phyloP scores from a whole-genome alignment of 2,329 filamentous ascomycete genomes.

The Neonectria faginata region DNA sequence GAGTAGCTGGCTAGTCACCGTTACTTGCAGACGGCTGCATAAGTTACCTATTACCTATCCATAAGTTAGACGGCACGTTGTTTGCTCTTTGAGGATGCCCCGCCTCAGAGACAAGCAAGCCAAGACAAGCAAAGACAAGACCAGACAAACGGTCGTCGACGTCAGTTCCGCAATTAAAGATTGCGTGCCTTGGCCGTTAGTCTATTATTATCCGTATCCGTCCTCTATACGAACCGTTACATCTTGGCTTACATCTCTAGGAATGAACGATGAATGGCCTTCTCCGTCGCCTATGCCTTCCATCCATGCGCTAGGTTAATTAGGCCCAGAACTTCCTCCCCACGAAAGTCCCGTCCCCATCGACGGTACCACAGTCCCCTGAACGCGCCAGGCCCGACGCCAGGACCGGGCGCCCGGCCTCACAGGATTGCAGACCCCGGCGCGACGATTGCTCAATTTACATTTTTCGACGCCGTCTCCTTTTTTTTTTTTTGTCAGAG shows the following conservation, averaged over 20 bases:
- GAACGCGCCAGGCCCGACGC: constrained; percentile 36
- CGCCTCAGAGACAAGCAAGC: neutral
- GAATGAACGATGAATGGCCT: neutral
- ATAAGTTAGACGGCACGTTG: neutral
- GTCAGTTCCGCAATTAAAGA: too few relatives aligned
- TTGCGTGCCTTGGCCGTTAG: neutral
- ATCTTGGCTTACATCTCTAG: neutral
- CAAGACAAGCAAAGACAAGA: neutral
- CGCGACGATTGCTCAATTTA: constrained; percentile 39
- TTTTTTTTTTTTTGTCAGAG: constrained; percentile 7
- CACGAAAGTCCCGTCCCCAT: constrained; percentile 25
- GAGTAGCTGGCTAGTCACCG: neutral
- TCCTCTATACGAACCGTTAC: neutral
- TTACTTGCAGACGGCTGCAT: constrained; percentile 3
- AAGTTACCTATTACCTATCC: neutral
- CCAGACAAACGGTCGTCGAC: too few relatives aligned
- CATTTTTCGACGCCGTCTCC: constrained; percentile 23
- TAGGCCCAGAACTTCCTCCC: constrained; percentile 4
- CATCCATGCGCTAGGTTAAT: too few relatives aligned
- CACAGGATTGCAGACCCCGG: constrained; percentile 23
- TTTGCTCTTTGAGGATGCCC: neutral
- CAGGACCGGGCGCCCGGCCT: constrained; percentile 31
- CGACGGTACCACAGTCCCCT: constrained; percentile 37
- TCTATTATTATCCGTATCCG: neutral
- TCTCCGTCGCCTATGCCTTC: too few relatives aligned